A percentile compares a stretch with the other conserved stretches of the same genome.
phyloP scores from a whole-genome alignment of 2,329 filamentous ascomycete genomes.

The Cytospora paraplurivora region DNA sequence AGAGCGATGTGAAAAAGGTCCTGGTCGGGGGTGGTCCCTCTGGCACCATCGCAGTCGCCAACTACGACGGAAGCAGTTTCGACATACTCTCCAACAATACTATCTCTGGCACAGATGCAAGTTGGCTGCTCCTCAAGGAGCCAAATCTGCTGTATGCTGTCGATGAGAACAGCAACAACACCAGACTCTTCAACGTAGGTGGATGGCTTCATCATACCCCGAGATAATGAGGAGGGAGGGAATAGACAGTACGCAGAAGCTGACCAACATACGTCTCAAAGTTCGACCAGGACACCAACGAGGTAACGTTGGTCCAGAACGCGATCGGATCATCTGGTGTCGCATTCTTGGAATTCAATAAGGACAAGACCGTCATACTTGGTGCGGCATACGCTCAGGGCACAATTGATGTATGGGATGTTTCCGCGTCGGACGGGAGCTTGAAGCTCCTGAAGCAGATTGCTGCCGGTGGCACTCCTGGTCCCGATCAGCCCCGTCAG shows the following conservation, averaged over 20 bases:
- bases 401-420: conserved; percentile 27
- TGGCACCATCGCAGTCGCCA: conserved; percentile 44
- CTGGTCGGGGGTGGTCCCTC: conserved; percentile 43
- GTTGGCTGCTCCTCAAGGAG: conserved; percentile 49
- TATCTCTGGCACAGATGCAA: conserved; percentile 39
- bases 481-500: conserved; percentile 34
- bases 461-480: conserved; percentile 31
- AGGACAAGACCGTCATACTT: conserved; percentile 47
- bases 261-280: conserved; percentile 4
- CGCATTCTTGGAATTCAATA: conserved; percentile 51
- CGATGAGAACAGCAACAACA: conserved; percentile 47
- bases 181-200: conserved; percentile 43
- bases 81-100: conserved; percentile 41
- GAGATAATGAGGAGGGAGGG: background rate
- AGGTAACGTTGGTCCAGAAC: conserved; percentile 36
- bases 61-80: conserved; percentile 46
- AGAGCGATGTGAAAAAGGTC: conserved; percentile 36
- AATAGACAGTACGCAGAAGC: background rate
- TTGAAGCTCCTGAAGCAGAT: conserved; percentile 29
- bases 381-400: conserved; percentile 24
- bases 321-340: conserved; percentile 45
- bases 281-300: conserved; percentile 40
- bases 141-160: conserved; percentile 49
- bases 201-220: background rate
- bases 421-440: conserved; percentile 16